A percentile compares a stretch with the other conserved stretches of the same genome.
These are phyloP conservation scores for Trametes sanguinea DNA, from an alignment of 768 basidiomycete genomes.

Conservation along the genomic window DNA sequence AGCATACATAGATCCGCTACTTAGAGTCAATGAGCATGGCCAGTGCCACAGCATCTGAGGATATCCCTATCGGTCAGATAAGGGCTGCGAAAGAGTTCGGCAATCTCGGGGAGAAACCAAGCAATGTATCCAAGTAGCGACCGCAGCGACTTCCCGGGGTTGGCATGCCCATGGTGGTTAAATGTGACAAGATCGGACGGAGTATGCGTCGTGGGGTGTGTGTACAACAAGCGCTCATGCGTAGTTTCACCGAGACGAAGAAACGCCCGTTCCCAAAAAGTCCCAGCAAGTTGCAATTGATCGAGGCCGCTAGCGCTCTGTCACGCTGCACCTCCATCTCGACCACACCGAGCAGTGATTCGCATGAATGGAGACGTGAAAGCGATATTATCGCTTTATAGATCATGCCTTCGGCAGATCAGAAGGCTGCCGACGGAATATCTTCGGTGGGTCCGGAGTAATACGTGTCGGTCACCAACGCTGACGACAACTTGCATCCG, in stretches of 20 bases:
- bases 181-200: background rate
- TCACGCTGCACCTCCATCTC: background rate
- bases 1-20: too few species aligned
- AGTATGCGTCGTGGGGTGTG: background rate
- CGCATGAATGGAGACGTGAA: constrained; percentile 20
- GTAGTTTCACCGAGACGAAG: constrained; percentile 6
- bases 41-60: too few species aligned
- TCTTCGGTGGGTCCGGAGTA: constrained; percentile 41
- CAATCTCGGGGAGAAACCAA: constrained; percentile 4
- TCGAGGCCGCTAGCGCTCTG: background rate
- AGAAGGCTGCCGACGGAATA: constrained; percentile 46
- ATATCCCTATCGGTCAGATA: too few species aligned
- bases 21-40: too few species aligned
- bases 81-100: background rate
- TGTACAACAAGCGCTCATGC: background rate
- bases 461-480: constrained; percentile 7
- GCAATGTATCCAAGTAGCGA: constrained; percentile 1
- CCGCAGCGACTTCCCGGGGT: background rate
- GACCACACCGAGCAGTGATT: background rate
- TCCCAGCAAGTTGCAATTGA: too few species aligned
- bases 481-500: constrained; percentile 6
- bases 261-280: constrained; percentile 6
- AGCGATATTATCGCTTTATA: constrained; percentile 38
- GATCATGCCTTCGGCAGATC: constrained; percentile 44
- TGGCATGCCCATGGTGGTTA: too few species aligned